These are phyloP conservation scores for Sungouiella thailandica DNA, from an alignment of 805 yeast species.

Conservation along the genomic window DNA sequence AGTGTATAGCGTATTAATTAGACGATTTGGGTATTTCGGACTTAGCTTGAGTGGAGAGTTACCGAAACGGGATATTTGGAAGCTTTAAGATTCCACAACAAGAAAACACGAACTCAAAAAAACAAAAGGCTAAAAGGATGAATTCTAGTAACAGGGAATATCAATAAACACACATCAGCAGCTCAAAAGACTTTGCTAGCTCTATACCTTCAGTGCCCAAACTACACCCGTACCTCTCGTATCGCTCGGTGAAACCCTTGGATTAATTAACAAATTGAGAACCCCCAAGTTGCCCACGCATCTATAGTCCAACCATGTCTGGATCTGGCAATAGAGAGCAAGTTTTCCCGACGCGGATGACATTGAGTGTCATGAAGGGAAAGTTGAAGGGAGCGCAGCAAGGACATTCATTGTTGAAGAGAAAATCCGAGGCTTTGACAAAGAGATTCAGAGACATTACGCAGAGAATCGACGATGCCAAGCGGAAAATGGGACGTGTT, in stretches of 20 bases:
- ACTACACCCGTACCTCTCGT: conserved; percentile 8
- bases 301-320: conserved; percentile 38
- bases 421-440: conserved; percentile 96
- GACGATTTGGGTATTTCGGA: too few relatives aligned
- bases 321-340: conserved; percentile 83
- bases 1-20: too few relatives aligned
- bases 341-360: conserved; percentile 97
- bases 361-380: conserved; percentile 89
- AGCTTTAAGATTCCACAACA: too few relatives aligned
- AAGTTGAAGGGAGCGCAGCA: conserved; percentile 96
- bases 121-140: too few relatives aligned
- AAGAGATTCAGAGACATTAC: conserved; percentile 96
- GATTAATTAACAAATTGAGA: background rate
- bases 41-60: too few relatives aligned
- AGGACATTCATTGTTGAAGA: conserved; percentile 87
- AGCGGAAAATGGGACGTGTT: conserved; percentile 95
- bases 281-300: background rate
- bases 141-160: too few relatives aligned
- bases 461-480: conserved; percentile 87
- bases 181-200: too few relatives aligned
- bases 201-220: too few relatives aligned
- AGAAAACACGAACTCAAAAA: too few relatives aligned
- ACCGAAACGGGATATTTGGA: too few relatives aligned
- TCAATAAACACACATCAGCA: too few relatives aligned
- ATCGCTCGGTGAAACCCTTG: conserved; percentile 8